phyloP scores from a whole-genome alignment of 2,329 filamentous ascomycete genomes.

The Aspergillus brunneoviolaceus region DNA sequence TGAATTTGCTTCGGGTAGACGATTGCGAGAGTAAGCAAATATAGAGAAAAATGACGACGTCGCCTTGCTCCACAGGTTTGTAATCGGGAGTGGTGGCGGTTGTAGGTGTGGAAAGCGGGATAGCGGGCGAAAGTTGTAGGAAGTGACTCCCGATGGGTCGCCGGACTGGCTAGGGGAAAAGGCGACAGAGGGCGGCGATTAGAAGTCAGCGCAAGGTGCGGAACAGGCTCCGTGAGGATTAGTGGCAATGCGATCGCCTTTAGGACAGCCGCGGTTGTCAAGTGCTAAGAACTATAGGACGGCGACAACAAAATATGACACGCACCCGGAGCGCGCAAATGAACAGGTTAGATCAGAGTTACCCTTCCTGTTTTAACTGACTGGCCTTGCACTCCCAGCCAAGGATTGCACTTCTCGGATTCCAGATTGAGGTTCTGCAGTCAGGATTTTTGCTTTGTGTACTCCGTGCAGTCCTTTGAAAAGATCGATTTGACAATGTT shows the following conservation, averaged over 20 bases:
- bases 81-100: constrained; percentile 22
- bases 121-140: constrained; percentile 22
- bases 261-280: constrained; percentile 16
- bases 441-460: constrained; percentile 14
- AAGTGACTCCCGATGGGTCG: constrained; percentile 15
- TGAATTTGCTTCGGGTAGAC: neutral
- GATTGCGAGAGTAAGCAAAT: neutral
- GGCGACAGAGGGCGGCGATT: constrained; percentile 7
- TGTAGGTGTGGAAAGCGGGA: constrained; percentile 15
- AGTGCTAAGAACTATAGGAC: constrained; percentile 6
- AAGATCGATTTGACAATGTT: constrained; percentile 20
- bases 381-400: constrained; percentile 14
- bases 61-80: constrained; percentile 12
- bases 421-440: constrained; percentile 14
- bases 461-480: neutral
- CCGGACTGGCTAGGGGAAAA: constrained; percentile 14
- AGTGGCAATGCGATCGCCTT: constrained; percentile 23
- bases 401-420: neutral
- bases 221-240: constrained; percentile 11
- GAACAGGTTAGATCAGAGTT: constrained; percentile 31
- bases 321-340: constrained; percentile 23
- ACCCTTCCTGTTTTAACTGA: constrained; percentile 19
- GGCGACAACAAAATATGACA: constrained; percentile 20
- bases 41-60: neutral
- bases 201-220: constrained; percentile 9